Evolutionary conservation across 106 monocot species (phyloP).

Genomic region (Dactylorhiza incarnata): DNA sequence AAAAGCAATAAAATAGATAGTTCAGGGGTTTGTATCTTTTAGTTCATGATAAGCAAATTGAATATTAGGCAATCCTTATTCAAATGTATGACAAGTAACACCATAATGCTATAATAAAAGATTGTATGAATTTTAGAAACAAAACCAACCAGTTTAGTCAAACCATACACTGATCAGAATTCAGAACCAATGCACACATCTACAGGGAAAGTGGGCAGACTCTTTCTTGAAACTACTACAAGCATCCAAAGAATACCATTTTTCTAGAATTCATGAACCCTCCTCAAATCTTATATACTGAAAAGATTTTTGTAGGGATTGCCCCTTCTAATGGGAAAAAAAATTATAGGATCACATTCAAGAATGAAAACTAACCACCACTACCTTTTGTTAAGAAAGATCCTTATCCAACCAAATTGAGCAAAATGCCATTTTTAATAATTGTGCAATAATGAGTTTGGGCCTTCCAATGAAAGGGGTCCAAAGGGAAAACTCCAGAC

Average conservation of each 20-base stretch:
- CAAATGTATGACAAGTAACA: no score
- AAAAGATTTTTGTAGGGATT: neutral
- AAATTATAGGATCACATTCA: neutral
- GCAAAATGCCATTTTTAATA: neutral
- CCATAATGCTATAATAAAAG: no score
- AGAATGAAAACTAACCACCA: neutral
- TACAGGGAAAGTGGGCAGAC: no score
- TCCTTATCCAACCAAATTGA: neutral
- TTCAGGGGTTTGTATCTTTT: no score
- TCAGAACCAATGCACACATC: no score
- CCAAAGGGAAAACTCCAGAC: neutral
- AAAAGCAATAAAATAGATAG: no score
- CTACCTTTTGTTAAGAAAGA: constrained; percentile 2
- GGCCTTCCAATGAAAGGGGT: neutral
- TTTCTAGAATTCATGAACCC: neutral
- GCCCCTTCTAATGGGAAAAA: neutral
- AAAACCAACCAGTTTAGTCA: no score
- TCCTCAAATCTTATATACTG: neutral
- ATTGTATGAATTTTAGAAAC: no score
- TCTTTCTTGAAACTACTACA: neutral
- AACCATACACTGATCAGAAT: no score
- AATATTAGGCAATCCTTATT: no score
- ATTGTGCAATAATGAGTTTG: neutral
- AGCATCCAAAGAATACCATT: neutral
- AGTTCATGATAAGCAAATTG: no score